Conservation (phyloP, 148 eudicot species). For the Pouteria glomerata region DNA sequence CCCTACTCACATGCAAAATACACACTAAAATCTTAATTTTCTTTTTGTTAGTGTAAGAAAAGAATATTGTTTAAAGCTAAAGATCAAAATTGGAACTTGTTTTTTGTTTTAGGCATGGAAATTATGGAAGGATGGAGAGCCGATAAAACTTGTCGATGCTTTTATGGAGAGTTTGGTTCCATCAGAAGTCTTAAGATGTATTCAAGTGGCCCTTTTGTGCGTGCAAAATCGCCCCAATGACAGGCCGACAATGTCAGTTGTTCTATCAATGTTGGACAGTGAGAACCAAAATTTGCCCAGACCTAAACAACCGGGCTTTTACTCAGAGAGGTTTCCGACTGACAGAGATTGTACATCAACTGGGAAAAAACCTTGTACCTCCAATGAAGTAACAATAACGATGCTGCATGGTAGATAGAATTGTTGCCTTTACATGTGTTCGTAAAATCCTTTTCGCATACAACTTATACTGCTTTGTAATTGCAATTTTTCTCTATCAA, state of each 20-base stretch:
- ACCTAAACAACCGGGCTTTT: constrained; percentile 12
- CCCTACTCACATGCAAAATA: too few relatives aligned
- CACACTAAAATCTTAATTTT: neutral
- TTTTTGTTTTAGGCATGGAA: constrained; percentile 10
- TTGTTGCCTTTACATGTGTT: neutral
- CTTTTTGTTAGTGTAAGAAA: neutral
- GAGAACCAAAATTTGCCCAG: neutral
- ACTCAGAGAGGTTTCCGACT: neutral
- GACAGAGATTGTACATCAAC: neutral
- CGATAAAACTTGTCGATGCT: constrained; percentile 10
- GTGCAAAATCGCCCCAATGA: constrained; percentile 8
- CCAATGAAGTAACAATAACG: neutral
- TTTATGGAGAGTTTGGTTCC: neutral
- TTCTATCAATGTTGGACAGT: constrained; percentile 1
- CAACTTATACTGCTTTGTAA: neutral
- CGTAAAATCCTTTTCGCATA: neutral
- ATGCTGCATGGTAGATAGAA: constrained; percentile 1
- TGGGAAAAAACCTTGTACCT: neutral
- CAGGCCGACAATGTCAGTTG: neutral
- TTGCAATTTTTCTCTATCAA: neutral
- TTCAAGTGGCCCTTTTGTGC: constrained; percentile 4
- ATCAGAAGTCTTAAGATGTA: constrained; percentile 3
- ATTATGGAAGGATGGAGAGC: constrained; percentile 8
- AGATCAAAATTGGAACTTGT: neutral
- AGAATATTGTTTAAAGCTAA: neutral